These are phyloP conservation scores for Beta lomatogona DNA, from an alignment of 179 eudicot species.

Conservation along the genomic window DNA sequence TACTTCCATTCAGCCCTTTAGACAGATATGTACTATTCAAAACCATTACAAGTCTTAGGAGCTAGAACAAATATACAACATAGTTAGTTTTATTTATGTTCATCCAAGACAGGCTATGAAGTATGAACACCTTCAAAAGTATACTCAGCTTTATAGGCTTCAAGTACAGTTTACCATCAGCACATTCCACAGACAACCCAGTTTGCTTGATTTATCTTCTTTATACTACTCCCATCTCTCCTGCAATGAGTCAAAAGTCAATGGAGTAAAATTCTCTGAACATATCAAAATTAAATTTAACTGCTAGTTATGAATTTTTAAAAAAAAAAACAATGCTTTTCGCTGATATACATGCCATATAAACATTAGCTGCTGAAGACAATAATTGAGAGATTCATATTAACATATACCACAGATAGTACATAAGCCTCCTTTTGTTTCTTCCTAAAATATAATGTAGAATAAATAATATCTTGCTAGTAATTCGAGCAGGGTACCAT, in stretches of 20 bases:
- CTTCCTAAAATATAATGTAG: not conserved
- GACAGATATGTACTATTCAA: not conserved
- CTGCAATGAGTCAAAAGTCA: not conserved
- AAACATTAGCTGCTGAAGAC: too few relatives aligned
- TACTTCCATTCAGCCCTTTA: not conserved
- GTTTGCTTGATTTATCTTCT: not conserved
- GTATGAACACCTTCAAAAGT: not conserved
- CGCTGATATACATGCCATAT: too few relatives aligned
- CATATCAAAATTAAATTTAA: too few relatives aligned
- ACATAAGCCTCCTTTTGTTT: too few relatives aligned
- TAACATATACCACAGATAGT: not conserved
- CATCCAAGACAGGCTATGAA: not conserved
- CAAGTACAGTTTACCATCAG: not conserved
- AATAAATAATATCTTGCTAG: not conserved
- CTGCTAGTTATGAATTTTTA: too few relatives aligned
- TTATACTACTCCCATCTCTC: not conserved
- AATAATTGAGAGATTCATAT: not conserved
- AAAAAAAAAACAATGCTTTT: too few relatives aligned
- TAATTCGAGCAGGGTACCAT: constrained; percentile 9
- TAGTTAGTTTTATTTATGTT: not conserved
- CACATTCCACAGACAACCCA: not conserved
- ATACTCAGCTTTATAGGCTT: not conserved
- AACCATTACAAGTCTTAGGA: not conserved
- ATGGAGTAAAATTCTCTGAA: too few relatives aligned
- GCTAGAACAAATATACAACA: not conserved